Evolutionary conservation across 345 rosid species (phyloP), one percentile per base, ranked within the genome.

Genomic region (Cardamine resedifolia): DNA sequence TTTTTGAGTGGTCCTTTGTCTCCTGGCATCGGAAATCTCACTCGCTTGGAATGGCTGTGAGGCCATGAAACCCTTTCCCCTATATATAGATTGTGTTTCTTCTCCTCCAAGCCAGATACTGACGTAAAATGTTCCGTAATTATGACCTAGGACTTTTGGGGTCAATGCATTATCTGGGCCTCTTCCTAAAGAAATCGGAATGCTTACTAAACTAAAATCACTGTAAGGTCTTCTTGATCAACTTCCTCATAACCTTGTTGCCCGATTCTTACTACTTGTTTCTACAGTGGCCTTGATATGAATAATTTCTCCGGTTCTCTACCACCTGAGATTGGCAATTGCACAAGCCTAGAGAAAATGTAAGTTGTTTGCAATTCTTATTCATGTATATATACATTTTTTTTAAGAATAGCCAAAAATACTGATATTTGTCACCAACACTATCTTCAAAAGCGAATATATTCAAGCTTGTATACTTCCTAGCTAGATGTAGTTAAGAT

Each of bases 301-400:
- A 21, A 89, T 76, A 86, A 86, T 70, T 89, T 89, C 61, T 77
- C 87, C 14, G 96, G 97, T 69, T 55, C 85, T 70, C 73, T 91
- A 47, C 97, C 91, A 5, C 34, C 74, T n/a, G 86, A 81, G 81
- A 82, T 91, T 67, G 96, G 92, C 9, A 81, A 55, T 47, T 84
- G 85, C 30, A 60, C 77, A 7, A 82, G 72, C 43, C 77, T 91
- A 58, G 34, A 71, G 56, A 58, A 84, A 59, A 14, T 91, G 97
- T 90, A 82, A 82, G 90, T 83, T 23, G 51, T 44, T 28, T 45
- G 16, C 57, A 18, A 16, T 28, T 41, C 63, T 16, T 30, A 3
- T 27, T 16, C 47, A 19, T 34, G 24, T 20, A 0, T n/a, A 7
- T 21, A 27, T 49, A n/a, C n/a, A n/a, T n/a, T n/a, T 23, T 23